Base-by-base conservation (phyloP, 2,329 filamentous ascomycete genomes). In the Calonectria honghensis region DNA sequence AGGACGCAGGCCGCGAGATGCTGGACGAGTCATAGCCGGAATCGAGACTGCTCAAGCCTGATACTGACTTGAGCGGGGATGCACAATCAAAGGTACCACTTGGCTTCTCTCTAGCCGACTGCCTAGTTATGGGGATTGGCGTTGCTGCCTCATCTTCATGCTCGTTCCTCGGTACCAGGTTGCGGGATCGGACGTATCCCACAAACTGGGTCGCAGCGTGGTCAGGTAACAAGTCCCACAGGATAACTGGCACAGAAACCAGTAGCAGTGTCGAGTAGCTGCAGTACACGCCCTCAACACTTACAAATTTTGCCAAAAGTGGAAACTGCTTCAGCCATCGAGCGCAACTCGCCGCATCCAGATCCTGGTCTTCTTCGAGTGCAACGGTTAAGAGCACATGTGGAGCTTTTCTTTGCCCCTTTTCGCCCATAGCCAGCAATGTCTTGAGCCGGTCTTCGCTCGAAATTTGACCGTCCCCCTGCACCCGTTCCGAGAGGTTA, bases 271-370 rank as follows among this genome's bases (percentile, higher is more conserved):
- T 81, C 54, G 79, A 81, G 66, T 81, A 81, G 27, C 79, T 79
- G 45, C 73, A 72, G 37, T 81, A 81, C 35, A 79, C 75, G 48
- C 75, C 79, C 68, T 81, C 79, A 24, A 81, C 72, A 32, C 75
- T 80, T 18, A 79, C 79, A 20, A 72, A 79, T 61, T 77, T 81
- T 61, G 79, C 79, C 41, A 81, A 72, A 51, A 81, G 79, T 64
- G 79, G 79, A 61, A 81, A 81, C 63, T 81, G 79, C 75, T 81
- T 81, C n/a, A 81, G 32, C 79, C 79, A 81, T 70, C 79, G 79
- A 69, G 72, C 68, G 29, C 79, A 81, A 70, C 77, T 81, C 9
- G 76, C 74, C 24, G 79, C 76, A 73, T 81, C 79, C 11, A 80
- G 73, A 35, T 78, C 74, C 64, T 81, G 79, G 32, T 81, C 75